phyloP scores from a whole-genome alignment of 495 filamentous ascomycete species.

The Extremus antarcticus region DNA sequence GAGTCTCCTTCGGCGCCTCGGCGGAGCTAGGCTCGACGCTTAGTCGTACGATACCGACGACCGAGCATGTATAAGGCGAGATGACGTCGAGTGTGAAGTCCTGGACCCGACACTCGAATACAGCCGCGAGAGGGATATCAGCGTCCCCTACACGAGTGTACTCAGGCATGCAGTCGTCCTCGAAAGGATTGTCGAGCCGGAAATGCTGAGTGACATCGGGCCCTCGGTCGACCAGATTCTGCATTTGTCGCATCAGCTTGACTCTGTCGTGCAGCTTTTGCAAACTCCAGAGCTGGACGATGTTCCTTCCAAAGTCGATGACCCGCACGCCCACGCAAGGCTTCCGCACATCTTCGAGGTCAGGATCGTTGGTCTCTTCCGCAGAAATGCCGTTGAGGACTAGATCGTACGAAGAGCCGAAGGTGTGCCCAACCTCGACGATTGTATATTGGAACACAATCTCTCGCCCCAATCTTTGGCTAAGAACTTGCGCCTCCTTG shows the following conservation, averaged over 20 bases:
- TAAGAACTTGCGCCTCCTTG: constrained; percentile 97
- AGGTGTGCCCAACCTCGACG: constrained; percentile 74
- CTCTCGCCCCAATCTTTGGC: constrained; percentile 87
- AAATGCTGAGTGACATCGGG: constrained; percentile 85
- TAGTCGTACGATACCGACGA: constrained; percentile 78
- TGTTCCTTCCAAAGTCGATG: constrained; percentile 77
- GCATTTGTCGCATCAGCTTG: constrained; percentile 86
- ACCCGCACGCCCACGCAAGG: constrained; percentile 87
- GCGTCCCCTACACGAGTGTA: constrained; percentile 90
- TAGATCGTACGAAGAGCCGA: constrained; percentile 90
- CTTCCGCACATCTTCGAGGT: constrained; percentile 68
- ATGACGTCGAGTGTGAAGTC: constrained; percentile 84
- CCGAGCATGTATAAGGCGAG: constrained; percentile 84
- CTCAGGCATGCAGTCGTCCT: constrained; percentile 75
- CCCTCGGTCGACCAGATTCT: constrained; percentile 78
- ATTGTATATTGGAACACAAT: constrained; percentile 94
- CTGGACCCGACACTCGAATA: constrained; percentile 90
- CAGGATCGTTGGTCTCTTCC: constrained; percentile 61
- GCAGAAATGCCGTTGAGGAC: constrained; percentile 87
- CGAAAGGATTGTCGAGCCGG: constrained; percentile 69
- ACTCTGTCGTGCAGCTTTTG: constrained; percentile 84
- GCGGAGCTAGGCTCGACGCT: constrained; percentile 91
- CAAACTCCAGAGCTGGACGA: constrained; percentile 89
- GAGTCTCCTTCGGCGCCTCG: constrained; percentile 77
- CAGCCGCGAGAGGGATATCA: constrained; percentile 83